Evolutionary conservation across 2,329 filamentous ascomycete genomes (phyloP).

Genomic region (Zalaria obscura): DNA sequence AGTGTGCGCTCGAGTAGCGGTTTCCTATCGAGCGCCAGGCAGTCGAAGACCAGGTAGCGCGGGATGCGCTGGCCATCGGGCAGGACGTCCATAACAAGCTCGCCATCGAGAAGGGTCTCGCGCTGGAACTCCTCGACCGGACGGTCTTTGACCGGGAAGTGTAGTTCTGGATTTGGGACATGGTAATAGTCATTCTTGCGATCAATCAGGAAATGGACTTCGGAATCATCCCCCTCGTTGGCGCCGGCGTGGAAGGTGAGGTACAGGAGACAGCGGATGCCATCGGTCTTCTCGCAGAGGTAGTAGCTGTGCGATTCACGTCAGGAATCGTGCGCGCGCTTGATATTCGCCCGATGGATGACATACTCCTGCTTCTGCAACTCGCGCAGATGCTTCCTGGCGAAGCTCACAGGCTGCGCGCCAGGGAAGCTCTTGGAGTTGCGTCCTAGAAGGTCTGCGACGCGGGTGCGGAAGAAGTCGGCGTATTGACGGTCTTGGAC

Average conservation of each 20-base stretch:
- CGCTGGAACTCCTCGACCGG: slow-evolving; percentile 51
- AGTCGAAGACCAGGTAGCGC: slow-evolving; percentile 88
- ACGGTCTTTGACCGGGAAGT: slow-evolving; percentile 62
- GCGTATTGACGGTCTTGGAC: slow-evolving; percentile 11
- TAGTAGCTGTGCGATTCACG: slow-evolving; percentile 51
- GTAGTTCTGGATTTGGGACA: slow-evolving; percentile 53
- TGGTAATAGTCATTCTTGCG: slow-evolving; percentile 96
- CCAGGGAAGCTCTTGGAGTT: slow-evolving; percentile 61
- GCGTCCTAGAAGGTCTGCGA: slow-evolving; percentile 50
- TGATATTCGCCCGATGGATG: slow-evolving; percentile 10
- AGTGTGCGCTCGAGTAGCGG: slow-evolving; percentile 65
- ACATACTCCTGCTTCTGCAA: slow-evolving; percentile 59
- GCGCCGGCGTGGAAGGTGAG: slow-evolving; percentile 47
- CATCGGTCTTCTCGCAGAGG: slow-evolving; percentile 96
- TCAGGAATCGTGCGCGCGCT: slow-evolving; percentile 2
- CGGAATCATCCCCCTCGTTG: slow-evolving; percentile 18
- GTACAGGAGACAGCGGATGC: slow-evolving; percentile 89
- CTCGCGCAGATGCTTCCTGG: slow-evolving; percentile 67
- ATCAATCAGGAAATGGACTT: slow-evolving; percentile 86
- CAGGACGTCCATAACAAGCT: slow-evolving; percentile 76
- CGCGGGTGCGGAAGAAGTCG: slow-evolving; percentile 13
- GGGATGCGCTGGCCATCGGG: slow-evolving; percentile 53
- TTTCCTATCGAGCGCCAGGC: slow-evolving; percentile 65
- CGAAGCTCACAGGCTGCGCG: slow-evolving; percentile 89
- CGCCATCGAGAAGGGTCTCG: slow-evolving; percentile 77